Evolutionary conservation across 768 basidiomycete genomes (phyloP).

Genomic region (Pleurotus citrinopileatus): DNA sequence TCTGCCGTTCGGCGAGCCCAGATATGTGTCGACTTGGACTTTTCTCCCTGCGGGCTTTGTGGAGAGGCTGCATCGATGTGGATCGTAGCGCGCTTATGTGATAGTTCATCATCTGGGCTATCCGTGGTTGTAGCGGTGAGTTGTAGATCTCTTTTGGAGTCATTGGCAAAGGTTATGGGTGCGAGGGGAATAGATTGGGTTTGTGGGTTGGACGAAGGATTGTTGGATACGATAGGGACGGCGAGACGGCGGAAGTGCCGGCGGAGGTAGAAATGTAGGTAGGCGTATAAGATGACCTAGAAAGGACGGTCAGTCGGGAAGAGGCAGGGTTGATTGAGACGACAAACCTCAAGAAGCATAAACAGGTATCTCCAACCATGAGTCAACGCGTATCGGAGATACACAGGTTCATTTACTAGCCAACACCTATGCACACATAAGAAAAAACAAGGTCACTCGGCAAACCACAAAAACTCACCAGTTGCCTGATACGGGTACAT

Average conservation of each 20-base stretch:
- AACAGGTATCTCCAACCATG: conserved; percentile 17
- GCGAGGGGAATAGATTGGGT: background rate
- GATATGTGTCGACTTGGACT: too few species aligned
- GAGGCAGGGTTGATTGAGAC: conserved; percentile 7
- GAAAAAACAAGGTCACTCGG: background rate
- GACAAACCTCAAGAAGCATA: conserved; percentile 21
- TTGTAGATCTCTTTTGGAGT: too few species aligned
- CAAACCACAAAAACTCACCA: conserved; percentile 11
- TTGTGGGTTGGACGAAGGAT: background rate
- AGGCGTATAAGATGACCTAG: background rate
- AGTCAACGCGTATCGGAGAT: conserved; percentile 15
- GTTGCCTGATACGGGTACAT: conserved; percentile 12
- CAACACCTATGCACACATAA: conserved; percentile 12
- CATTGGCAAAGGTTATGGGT: conserved; percentile 1
- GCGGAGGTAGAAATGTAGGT: conserved; percentile 4
- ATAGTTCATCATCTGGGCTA: too few species aligned
- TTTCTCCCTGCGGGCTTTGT: too few species aligned
- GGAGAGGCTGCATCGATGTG: too few species aligned
- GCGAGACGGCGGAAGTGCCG: conserved; percentile 5
- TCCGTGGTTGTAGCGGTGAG: too few species aligned
- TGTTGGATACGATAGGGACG: conserved; percentile 1
- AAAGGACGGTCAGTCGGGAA: background rate
- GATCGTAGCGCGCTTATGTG: too few species aligned
- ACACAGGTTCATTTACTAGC: conserved; percentile 12
- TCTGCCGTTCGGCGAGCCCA: too few species aligned